Conservation (phyloP, 441 rosid species). For the Manihot esculenta region DNA sequence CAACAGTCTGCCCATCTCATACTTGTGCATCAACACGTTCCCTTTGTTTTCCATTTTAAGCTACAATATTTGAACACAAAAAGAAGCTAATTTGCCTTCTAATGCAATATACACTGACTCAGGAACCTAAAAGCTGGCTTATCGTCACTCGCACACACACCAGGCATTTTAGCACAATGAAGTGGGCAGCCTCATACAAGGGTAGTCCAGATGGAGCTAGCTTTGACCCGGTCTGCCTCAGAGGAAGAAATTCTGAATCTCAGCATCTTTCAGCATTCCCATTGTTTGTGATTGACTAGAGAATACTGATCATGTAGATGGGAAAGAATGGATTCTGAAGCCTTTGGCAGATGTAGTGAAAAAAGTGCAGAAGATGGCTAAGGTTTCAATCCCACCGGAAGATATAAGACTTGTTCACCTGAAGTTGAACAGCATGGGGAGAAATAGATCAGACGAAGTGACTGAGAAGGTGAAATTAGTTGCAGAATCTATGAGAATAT, state of each 20-base stretch:
- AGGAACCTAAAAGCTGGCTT: slow-evolving; percentile 39
- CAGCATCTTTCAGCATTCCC: slow-evolving; percentile 98
- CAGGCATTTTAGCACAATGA: slow-evolving; percentile 26
- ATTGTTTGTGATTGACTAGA: slow-evolving; percentile 22
- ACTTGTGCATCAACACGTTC: slow-evolving; percentile 60
- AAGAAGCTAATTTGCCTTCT: slow-evolving; percentile 21
- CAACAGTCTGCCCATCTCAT: slow-evolving; percentile 70
- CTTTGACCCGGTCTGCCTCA: slow-evolving; percentile 27
- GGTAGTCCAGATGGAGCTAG: slow-evolving; percentile 38
- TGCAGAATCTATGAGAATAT: not conserved
- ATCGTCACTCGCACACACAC: slow-evolving; percentile 43
- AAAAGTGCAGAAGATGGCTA: not conserved
- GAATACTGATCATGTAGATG: slow-evolving; percentile 9
- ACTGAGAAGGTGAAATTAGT: not conserved
- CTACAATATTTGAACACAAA: not conserved
- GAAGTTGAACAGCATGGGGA: slow-evolving; percentile 7
- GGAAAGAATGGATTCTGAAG: not conserved
- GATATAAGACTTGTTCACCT: slow-evolving; percentile 13
- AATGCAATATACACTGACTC: slow-evolving; percentile 14
- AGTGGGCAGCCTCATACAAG: slow-evolving; percentile 24
- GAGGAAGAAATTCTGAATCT: slow-evolving; percentile 43
- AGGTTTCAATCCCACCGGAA: not conserved
- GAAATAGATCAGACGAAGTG: not conserved
- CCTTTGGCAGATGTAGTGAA: not conserved
- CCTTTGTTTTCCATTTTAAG: slow-evolving; percentile 60